These are phyloP conservation scores for Trifolium subterraneum DNA, from an alignment of 306 rosid genomes.

Conservation along the genomic window DNA sequence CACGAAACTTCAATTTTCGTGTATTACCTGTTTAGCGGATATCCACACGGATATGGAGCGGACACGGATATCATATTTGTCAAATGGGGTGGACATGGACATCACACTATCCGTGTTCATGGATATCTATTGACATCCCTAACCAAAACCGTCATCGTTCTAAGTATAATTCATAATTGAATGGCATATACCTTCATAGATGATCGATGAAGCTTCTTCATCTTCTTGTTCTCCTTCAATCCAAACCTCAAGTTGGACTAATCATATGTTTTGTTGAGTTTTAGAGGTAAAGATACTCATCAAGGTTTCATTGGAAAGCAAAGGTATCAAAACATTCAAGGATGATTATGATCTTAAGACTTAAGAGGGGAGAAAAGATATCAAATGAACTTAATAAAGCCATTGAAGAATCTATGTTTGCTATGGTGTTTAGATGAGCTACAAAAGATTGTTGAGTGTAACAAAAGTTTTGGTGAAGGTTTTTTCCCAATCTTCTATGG, in stretches of 20 bases:
- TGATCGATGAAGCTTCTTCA: constrained; percentile 41
- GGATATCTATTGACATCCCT: no score
- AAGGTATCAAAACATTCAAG: constrained; percentile 41
- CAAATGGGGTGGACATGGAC: no score
- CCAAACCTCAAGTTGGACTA: constrained; percentile 20
- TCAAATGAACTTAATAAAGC: constrained; percentile 39
- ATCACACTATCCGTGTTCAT: no score
- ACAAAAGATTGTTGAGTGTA: constrained; percentile 42
- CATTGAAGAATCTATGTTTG: constrained; percentile 48
- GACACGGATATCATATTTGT: no score
- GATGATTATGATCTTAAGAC: constrained; percentile 48
- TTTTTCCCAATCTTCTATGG: constrained; percentile 47
- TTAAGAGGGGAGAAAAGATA: constrained; percentile 42
- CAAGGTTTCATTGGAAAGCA: constrained; percentile 42
- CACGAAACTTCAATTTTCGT: no score
- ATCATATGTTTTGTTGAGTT: constrained; percentile 52
- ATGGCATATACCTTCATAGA: constrained; percentile 32
- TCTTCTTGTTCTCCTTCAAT: not conserved
- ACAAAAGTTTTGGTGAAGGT: constrained; percentile 1
- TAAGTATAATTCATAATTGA: constrained; percentile 1
- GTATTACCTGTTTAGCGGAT: no score
- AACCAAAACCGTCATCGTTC: not conserved
- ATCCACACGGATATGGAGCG: no score
- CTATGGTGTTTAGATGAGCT: constrained; percentile 51
- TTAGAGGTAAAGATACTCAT: constrained; percentile 43